Percentiles rank a stretch among this genome's conserved stretches.
phyloP scores from a whole-genome alignment of 371 early-diverging fungal genomes.

The Homolaphlyctis polyrhiza region DNA sequence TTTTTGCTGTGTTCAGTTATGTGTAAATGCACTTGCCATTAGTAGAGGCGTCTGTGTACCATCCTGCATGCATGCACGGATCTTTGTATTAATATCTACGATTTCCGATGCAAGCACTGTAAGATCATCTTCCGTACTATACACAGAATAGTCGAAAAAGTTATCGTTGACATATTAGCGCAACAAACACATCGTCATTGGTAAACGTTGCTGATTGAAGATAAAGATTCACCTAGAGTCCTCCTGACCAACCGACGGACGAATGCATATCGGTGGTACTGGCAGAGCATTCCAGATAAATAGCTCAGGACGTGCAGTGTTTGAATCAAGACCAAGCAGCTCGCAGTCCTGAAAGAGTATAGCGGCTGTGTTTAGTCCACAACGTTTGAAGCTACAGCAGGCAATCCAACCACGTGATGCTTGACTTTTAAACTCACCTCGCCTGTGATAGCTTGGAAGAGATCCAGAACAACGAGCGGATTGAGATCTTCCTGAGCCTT shows the following conservation, averaged over 20 bases:
- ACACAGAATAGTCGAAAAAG: not conserved
- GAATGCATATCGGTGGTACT: constrained; percentile 96
- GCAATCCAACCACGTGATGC: not conserved
- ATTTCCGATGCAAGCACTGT: constrained; percentile 98
- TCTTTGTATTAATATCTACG: constrained; percentile 85
- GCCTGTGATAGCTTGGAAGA: constrained; percentile 82
- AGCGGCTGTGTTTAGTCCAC: too few relatives aligned
- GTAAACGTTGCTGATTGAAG: too few relatives aligned
- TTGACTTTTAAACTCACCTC: constrained; percentile 37
- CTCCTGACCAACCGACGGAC: constrained; percentile 96
- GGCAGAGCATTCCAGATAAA: constrained; percentile 92
- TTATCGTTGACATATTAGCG: too few relatives aligned
- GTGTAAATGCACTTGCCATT: constrained; percentile 15
- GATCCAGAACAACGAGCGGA: constrained; percentile 77
- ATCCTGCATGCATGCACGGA: constrained; percentile 77
- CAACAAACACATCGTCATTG: not conserved
- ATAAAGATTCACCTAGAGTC: constrained; percentile 50
- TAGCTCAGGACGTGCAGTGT: constrained; percentile 82
- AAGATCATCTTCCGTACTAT: constrained; percentile 98
- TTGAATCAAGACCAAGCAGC: constrained; percentile 85
- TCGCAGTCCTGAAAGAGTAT: constrained; percentile 85
- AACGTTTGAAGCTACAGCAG: constrained; percentile 2
- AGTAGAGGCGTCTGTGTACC: constrained; percentile 47
- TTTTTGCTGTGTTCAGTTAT: too few relatives aligned
- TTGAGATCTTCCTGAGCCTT: constrained; percentile 95